Evolutionary conservation across 2,329 filamentous ascomycete genomes (phyloP), one percentile per base, ranked within the genome.

Genomic region (Pseudocercospora musae): DNA sequence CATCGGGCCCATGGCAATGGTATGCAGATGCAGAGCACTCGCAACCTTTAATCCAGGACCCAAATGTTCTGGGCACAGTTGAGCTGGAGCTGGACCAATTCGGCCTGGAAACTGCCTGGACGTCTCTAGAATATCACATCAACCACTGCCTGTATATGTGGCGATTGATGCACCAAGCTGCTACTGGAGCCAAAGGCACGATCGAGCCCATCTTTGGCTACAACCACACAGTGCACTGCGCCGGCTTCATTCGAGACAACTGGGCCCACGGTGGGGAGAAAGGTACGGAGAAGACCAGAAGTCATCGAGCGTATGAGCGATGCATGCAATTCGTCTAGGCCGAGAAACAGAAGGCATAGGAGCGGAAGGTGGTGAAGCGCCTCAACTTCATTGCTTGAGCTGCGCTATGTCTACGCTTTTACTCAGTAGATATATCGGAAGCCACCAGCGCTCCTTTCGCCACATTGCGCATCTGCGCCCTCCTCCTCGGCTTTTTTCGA

Each of bases 401-500:
- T 33, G 31, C 13, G 31, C 31, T 33, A 10, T 33, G 2, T 33
- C 31, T 33, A 15, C 20, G 42, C 42, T 46, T 15, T 40, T 33
- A 40, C 13, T 44, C 44, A 66, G 31, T 64, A 69, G 25, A 67
- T 56, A 52, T 66, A 67, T 29, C 65, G 60, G 48, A 67, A 67
- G 2, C 58, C 63, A 21, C 20, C 18, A 11, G 21, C 57, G 20
- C 61, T 57, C 4, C 52, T 54, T 37, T 55, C 60, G 15, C 11
- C 56, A 21, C 23, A 29, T 9, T 62, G 60, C 5, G 63, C 61
- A 55, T 21, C 52, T 33, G 48, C 13, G 5, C 49, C 64, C 20
- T 70, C 69, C 4, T 58, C 57, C 61, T 74, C 72, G 3, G 59
- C 59, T 13, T 44, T 59, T 25, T 25, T 63, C 66, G 15, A 78